Conservation (phyloP, 1,284 basidiomycete genomes). For the Ganoderma lucidum region DNA sequence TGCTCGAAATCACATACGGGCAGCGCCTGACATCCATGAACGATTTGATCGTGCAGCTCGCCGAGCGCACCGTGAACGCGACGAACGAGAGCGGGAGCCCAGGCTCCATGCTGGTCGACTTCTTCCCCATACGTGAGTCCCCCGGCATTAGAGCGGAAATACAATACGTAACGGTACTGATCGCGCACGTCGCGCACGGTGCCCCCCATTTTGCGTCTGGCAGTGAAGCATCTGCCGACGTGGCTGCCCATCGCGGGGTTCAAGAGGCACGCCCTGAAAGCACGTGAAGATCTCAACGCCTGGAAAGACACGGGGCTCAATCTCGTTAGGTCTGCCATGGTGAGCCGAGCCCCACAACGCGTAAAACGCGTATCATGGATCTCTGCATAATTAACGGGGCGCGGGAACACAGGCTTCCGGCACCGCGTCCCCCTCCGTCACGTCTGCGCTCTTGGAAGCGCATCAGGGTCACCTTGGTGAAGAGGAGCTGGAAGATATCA, state of each 20-base stretch:
- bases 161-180: not conserved
- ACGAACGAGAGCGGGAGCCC: conserved; percentile 30
- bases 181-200: not conserved
- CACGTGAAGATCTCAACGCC: conserved; percentile 16
- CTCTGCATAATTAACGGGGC: not conserved
- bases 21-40: conserved; percentile 23
- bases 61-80: conserved; percentile 28
- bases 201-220: not conserved
- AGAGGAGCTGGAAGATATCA: conserved; percentile 29
- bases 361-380: not conserved
- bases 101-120: conserved; percentile 36
- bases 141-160: not conserved
- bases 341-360: conserved; percentile 12
- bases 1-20: conserved; percentile 35
- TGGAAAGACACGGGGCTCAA: conserved; percentile 32
- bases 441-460: conserved; percentile 10
- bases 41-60: conserved; percentile 31
- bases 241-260: conserved; percentile 29
- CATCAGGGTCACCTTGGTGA: conserved; percentile 8
- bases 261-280: conserved; percentile 25
- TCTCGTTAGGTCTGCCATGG: conserved; percentile 29
- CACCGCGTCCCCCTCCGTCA: conserved; percentile 6
- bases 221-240: conserved; percentile 29
- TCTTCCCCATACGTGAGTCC: conserved; percentile 33
- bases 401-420: conserved; percentile 2